phyloP scores from a whole-genome alignment of 23 red algal genomes.

The Chondrus crispus region DNA sequence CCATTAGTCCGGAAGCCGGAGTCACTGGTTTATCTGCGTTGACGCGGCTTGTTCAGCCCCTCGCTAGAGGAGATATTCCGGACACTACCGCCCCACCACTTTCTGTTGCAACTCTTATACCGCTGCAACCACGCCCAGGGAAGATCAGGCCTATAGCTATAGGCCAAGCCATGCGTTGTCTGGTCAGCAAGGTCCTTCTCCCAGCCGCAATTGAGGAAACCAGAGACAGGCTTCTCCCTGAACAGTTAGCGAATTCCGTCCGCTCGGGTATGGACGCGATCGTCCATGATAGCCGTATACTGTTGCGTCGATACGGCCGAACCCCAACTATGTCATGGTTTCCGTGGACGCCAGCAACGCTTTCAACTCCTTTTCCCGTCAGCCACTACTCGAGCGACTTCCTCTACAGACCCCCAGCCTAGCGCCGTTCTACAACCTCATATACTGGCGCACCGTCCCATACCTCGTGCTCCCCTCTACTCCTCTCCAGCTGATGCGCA shows the following conservation, averaged over 20 bases:
- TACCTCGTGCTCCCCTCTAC: background rate
- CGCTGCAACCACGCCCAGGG: background rate
- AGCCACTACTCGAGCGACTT: background rate
- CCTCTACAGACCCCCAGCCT: background rate
- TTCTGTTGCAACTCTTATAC: background rate
- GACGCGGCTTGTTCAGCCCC: background rate
- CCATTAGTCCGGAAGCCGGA: background rate
- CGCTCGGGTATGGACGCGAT: background rate
- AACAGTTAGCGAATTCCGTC: background rate
- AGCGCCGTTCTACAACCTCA: background rate
- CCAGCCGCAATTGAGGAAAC: background rate
- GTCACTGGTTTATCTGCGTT: background rate
- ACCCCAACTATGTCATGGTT: background rate
- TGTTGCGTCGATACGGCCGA: background rate
- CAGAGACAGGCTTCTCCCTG: background rate
- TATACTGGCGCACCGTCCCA: background rate
- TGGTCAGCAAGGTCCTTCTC: background rate
- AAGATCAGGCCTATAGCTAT: background rate
- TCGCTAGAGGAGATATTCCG: background rate
- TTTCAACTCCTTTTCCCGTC: background rate
- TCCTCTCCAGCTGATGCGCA: background rate
- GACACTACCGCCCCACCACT: background rate
- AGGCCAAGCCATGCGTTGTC: background rate
- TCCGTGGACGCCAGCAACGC: background rate
- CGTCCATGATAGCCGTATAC: background rate